Evolutionary conservation across 148 eudicot species (phyloP).

Genomic region (Talinum fruticosum): DNA sequence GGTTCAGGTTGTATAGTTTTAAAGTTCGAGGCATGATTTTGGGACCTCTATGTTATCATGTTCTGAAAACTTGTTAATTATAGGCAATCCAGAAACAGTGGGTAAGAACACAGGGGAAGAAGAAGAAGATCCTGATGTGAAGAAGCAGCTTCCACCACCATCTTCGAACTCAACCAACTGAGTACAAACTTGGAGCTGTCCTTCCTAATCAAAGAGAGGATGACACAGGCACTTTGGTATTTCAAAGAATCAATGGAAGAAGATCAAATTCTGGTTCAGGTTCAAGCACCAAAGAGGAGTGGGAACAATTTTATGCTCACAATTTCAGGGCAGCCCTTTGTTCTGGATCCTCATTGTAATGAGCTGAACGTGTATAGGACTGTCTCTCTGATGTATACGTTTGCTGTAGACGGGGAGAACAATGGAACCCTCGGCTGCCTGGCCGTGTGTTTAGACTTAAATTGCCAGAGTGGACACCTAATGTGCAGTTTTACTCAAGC

Average conservation of each 20-base stretch:
- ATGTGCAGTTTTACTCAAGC: constrained; percentile 90
- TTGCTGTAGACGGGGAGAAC: constrained; percentile 61
- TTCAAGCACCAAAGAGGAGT: constrained; percentile 82
- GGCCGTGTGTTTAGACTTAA: constrained; percentile 87
- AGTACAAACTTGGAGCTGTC: constrained; percentile 45
- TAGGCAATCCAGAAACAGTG: constrained; percentile 42
- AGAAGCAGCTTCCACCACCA: constrained; percentile 43
- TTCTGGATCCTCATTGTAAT: constrained; percentile 61
- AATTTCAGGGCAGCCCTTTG: constrained; percentile 93
- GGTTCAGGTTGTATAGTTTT: background rate
- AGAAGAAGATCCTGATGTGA: constrained; percentile 30
- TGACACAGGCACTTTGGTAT: constrained; percentile 75
- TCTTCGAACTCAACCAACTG: constrained; percentile 33
- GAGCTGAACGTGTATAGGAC: constrained; percentile 84
- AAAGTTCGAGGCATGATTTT: background rate
- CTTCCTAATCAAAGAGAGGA: constrained; percentile 65
- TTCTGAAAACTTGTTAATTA: background rate
- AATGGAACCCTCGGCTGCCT: constrained; percentile 73
- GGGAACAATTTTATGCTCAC: constrained; percentile 73
- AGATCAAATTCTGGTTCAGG: constrained; percentile 77
- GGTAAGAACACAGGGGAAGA: constrained; percentile 19
- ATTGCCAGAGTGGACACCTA: constrained; percentile 91
- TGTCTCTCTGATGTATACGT: constrained; percentile 70
- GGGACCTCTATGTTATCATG: background rate
- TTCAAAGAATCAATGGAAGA: constrained; percentile 74